Conservation (phyloP, 2,329 filamentous ascomycete species). For the Leptodontidium sp. region DNA sequence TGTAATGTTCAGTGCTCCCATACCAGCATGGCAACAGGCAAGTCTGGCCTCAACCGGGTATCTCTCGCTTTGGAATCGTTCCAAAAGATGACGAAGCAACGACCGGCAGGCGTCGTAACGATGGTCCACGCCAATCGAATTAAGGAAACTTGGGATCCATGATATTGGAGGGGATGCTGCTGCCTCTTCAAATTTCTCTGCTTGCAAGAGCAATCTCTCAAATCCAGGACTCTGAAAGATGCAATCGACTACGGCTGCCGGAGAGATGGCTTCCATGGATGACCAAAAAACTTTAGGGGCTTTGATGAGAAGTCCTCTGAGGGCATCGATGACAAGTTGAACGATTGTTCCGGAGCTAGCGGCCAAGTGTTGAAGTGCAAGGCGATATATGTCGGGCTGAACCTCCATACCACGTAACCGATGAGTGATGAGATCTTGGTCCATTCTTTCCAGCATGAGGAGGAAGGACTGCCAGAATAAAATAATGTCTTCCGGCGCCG, state of each 20-base stretch:
- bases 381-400: constrained; percentile 74
- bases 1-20: constrained; percentile 66
- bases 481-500: constrained; percentile 62
- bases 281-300: constrained; percentile 87
- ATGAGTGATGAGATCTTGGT: constrained; percentile 77
- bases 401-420: constrained; percentile 82
- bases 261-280: constrained; percentile 81
- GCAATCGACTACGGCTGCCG: constrained; percentile 82
- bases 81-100: constrained; percentile 78
- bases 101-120: constrained; percentile 82
- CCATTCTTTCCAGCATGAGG: constrained; percentile 76
- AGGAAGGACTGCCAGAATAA: constrained; percentile 83
- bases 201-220: constrained; percentile 66
- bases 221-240: constrained; percentile 78
- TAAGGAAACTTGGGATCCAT: constrained; percentile 82
- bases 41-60: constrained; percentile 65
- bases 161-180: constrained; percentile 69
- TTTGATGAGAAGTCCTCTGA: constrained; percentile 76
- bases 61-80: constrained; percentile 63
- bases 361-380: constrained; percentile 63
- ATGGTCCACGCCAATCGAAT: constrained; percentile 78
- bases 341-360: constrained; percentile 64
- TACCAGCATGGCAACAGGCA: constrained; percentile 69
- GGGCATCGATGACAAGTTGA: constrained; percentile 72
- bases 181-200: constrained; percentile 60